phyloP scores from a whole-genome alignment of 768 basidiomycete genomes.

The Tremella yokohamensis region DNA sequence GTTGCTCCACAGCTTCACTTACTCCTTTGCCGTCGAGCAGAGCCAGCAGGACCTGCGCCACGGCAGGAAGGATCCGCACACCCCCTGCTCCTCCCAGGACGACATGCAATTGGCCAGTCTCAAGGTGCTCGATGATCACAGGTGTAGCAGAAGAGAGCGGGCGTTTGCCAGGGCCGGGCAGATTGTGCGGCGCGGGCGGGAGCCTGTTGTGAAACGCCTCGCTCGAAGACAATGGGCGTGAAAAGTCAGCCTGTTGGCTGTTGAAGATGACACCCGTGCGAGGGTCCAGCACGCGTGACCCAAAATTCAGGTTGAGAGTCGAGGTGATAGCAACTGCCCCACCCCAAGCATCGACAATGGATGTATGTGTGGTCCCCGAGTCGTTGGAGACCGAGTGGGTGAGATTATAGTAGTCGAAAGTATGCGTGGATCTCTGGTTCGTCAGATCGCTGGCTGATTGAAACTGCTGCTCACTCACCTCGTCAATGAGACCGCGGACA shows the following conservation, averaged over 20 bases:
- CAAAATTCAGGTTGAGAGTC: constrained; percentile 4
- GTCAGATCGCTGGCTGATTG: too few relatives aligned
- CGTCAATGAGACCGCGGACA: too few relatives aligned
- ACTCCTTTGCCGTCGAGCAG: constrained; percentile 72
- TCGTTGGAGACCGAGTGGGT: background rate
- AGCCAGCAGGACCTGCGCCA: constrained; percentile 68
- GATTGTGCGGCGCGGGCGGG: constrained; percentile 57
- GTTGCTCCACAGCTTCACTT: constrained; percentile 71
- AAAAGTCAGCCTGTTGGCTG: constrained; percentile 68
- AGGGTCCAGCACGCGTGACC: background rate
- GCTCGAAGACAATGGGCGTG: constrained; percentile 56
- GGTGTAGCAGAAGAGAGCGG: constrained; percentile 78
- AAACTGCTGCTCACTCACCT: too few relatives aligned
- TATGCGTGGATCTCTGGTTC: background rate
- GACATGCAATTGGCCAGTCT: constrained; percentile 66
- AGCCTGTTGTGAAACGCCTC: constrained; percentile 48
- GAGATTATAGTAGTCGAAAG: background rate
- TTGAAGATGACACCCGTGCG: constrained; percentile 1
- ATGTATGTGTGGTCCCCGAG: background rate
- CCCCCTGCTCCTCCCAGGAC: constrained; percentile 80
- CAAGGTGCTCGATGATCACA: constrained; percentile 68
- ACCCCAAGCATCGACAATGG: background rate
- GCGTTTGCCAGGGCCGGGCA: constrained; percentile 75
- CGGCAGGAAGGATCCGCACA: constrained; percentile 68
- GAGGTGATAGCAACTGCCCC: background rate